Percentiles rank a stretch among this genome's conserved stretches.
These are phyloP conservation scores for Apostasia ramifera DNA, from an alignment of 106 monocot species.

Conservation along the genomic window DNA sequence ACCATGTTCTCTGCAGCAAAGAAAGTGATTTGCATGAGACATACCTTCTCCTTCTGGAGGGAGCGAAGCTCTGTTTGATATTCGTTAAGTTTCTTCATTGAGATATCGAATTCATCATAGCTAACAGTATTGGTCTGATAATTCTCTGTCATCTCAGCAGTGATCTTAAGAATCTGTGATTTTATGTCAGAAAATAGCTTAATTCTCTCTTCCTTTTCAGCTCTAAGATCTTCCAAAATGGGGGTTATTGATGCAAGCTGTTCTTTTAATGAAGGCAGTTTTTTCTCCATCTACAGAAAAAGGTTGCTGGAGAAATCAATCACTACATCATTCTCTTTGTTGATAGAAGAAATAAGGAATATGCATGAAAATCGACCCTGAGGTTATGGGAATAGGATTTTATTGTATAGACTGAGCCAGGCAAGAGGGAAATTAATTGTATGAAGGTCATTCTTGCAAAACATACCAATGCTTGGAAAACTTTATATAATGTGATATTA, in stretches of 20 bases:
- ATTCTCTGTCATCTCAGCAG: constrained; percentile 46
- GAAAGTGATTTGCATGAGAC: not conserved
- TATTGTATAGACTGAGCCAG: not conserved
- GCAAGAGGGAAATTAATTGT: not conserved
- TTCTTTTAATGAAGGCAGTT: constrained; percentile 47
- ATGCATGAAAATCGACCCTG: no score
- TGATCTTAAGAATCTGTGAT: constrained; percentile 64
- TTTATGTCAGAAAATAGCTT: constrained; percentile 60
- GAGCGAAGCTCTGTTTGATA: constrained; percentile 53
- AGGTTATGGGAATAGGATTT: not conserved
- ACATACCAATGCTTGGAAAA: not conserved
- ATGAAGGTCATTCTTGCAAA: not conserved
- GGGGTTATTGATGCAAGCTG: constrained; percentile 53
- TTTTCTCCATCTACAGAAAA: constrained; percentile 27
- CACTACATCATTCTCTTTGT: not conserved
- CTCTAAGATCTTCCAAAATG: constrained; percentile 57
- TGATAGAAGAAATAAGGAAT: not conserved
- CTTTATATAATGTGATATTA: not conserved
- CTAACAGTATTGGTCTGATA: constrained; percentile 9
- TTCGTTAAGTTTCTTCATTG: constrained; percentile 62
- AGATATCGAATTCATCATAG: constrained; percentile 72
- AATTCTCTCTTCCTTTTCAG: constrained; percentile 55
- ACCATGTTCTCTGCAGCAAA: not conserved
- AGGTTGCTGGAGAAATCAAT: constrained; percentile 1
- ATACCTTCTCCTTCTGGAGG: constrained; percentile 93